Conservation (phyloP, 768 basidiomycete species). For the Dentipellis sp. region DNA sequence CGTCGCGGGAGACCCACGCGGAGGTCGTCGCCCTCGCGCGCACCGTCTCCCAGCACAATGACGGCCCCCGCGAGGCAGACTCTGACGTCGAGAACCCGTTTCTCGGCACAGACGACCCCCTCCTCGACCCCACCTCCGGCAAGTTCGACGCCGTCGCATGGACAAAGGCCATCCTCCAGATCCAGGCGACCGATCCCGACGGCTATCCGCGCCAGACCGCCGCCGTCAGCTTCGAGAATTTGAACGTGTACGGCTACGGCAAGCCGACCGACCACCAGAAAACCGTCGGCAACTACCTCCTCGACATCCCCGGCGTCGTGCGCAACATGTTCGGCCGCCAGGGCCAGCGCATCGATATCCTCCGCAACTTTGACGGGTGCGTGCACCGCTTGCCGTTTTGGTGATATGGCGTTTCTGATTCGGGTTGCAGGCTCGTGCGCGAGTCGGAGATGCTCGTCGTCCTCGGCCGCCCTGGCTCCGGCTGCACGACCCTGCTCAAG, state of each 20-base stretch:
- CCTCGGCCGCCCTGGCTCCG: constrained; percentile 77
- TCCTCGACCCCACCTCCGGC: constrained; percentile 26
- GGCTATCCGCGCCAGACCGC: constrained; percentile 20
- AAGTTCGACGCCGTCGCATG: constrained; percentile 27
- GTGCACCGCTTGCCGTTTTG: background rate
- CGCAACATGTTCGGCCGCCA: background rate
- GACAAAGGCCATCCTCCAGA: constrained; percentile 21
- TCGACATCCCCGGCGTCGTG: constrained; percentile 10
- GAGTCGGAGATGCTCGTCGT: constrained; percentile 42
- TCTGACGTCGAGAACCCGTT: constrained; percentile 15
- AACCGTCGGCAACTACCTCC: constrained; percentile 27
- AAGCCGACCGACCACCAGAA: constrained; percentile 31
- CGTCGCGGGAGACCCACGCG: background rate
- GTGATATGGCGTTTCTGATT: background rate
- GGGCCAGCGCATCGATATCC: constrained; percentile 2
- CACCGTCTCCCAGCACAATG: background rate
- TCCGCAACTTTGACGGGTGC: background rate
- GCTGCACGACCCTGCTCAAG: constrained; percentile 81
- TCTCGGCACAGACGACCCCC: constrained; percentile 19
- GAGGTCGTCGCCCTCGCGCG: constrained; percentile 2
- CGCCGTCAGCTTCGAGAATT: constrained; percentile 29
- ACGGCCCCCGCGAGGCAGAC: background rate
- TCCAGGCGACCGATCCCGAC: constrained; percentile 19
- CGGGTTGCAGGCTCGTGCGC: constrained; percentile 29
- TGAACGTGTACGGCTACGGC: constrained; percentile 25